Conservation (phyloP, 257 asterid genomes). For the Agastache rugosa region DNA sequence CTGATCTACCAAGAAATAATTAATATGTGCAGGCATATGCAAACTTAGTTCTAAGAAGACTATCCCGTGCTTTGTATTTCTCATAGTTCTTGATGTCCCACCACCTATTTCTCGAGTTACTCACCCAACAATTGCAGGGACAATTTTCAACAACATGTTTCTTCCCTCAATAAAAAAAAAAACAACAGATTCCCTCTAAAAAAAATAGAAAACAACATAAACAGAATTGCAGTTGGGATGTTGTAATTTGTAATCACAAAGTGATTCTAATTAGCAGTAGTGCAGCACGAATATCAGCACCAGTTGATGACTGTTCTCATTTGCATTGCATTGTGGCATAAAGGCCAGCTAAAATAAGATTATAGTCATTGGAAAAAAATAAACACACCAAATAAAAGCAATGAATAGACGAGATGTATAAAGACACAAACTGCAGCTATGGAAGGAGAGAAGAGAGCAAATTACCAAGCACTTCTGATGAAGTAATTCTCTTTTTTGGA, state of each 20-base stretch:
- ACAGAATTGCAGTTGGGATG: conserved; percentile 17
- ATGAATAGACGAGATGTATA: conserved; percentile 5
- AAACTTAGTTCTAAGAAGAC: conserved; percentile 3
- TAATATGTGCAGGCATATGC: neutral
- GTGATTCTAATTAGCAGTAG: neutral
- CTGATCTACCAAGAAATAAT: neutral
- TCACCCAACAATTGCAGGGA: too few relatives aligned
- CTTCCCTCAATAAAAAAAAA: conserved; percentile 10
- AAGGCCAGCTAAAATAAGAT: conserved; percentile 5
- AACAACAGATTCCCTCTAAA: neutral
- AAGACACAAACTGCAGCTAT: conserved; percentile 30
- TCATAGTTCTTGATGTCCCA: neutral
- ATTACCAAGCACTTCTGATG: conserved; percentile 86
- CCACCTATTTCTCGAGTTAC: conserved; percentile 11
- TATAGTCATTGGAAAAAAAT: neutral
- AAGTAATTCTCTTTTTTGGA: conserved; percentile 78
- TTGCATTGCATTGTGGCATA: neutral
- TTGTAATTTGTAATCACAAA: neutral
- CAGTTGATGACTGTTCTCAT: too few relatives aligned
- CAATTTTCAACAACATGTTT: neutral
- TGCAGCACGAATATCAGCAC: neutral
- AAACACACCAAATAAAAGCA: neutral
- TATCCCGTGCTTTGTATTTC: neutral
- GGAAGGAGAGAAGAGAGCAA: conserved; percentile 23
- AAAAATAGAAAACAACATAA: too few relatives aligned